A percentile compares a stretch with the other conserved stretches of the same genome.
Conservation (phyloP, 345 rosid species). For the Acer negundo region DNA sequence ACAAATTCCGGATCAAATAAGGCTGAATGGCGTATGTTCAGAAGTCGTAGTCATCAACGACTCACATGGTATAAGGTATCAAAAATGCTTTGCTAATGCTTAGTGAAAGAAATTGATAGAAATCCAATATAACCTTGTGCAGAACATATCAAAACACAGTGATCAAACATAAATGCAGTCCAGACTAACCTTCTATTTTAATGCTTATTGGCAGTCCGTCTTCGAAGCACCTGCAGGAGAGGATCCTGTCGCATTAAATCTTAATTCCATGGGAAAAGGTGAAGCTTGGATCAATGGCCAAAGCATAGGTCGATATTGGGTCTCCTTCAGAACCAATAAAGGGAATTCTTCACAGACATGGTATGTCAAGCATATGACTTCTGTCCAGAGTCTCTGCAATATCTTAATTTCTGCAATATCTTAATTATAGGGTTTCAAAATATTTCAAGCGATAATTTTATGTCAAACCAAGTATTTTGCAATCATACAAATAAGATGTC, state of each 20-base stretch:
- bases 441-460: not conserved
- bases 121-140: not conserved
- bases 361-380: conserved; percentile 21
- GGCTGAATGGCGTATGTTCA: conserved; percentile 40
- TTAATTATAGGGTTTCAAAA: not conserved
- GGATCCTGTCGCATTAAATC: conserved; percentile 57
- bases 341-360: conserved; percentile 59
- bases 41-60: conserved; percentile 25
- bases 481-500: not conserved
- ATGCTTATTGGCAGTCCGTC: conserved; percentile 37
- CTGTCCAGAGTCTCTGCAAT: not conserved
- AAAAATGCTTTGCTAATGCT: not conserved
- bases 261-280: conserved; percentile 67
- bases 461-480: not conserved
- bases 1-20: conserved; percentile 21
- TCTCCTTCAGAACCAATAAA: conserved; percentile 43
- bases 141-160: not conserved
- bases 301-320: conserved; percentile 69
- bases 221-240: conserved; percentile 50
- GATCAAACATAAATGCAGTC: not conserved
- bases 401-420: not conserved
- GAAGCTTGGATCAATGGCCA: conserved; percentile 69
- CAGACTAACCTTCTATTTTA: not conserved
- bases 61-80: conserved; percentile 68
- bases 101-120: not conserved